Base-by-base conservation (phyloP, 345 rosid genomes). In the Lepidium africanum region DNA sequence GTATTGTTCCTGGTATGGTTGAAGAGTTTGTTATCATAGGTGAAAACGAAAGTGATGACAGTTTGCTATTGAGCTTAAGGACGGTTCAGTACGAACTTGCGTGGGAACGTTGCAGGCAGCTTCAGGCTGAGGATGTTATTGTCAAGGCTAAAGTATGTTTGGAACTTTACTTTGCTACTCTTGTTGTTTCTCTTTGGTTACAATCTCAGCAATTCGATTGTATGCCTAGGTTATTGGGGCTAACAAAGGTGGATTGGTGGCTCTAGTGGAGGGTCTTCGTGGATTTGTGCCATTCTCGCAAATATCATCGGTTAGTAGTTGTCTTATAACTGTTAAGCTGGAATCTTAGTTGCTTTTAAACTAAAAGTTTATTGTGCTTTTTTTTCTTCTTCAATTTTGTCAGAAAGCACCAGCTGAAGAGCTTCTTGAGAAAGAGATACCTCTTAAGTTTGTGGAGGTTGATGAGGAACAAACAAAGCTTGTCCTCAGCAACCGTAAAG, bases 261-360 rank as follows among this genome's bases (percentile, higher is more conserved):
- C 93, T 17, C 21, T 83, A 53, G 91, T 88, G 48, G 98, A 93
- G 74, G 89, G 96, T 65, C 87, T 90, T 58, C 79, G 87, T 19
- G 97, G 98, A 25, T 93, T 93, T 77, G 92, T 93, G 66, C 97
- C 98, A 40, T 93, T 93, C 79, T 93, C 98, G 3, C 97, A 93
- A 72, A 75, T 93, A 71, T 88, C 97, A 54, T 78, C 92, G 45
- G 98, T 93, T 67, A 70, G 94, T 81, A 58, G 81, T 77, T 76
- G 73, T 59, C 23, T 65, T 6, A 71, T 6, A 58, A 25, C 39
- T 58, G 10, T 33, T 50, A 14, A 4, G 40, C 21, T 0, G 11
- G 58, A 19, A 17, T 38, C 59, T 49, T 47, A 7, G 21, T 33
- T 67, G 33, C 16, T 67, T 57, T 58, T 7, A 15, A 21, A 55